Evolutionary conservation across 176 grass and related monocot genomes (phyloP).

Genomic region (Chloris gayana): DNA sequence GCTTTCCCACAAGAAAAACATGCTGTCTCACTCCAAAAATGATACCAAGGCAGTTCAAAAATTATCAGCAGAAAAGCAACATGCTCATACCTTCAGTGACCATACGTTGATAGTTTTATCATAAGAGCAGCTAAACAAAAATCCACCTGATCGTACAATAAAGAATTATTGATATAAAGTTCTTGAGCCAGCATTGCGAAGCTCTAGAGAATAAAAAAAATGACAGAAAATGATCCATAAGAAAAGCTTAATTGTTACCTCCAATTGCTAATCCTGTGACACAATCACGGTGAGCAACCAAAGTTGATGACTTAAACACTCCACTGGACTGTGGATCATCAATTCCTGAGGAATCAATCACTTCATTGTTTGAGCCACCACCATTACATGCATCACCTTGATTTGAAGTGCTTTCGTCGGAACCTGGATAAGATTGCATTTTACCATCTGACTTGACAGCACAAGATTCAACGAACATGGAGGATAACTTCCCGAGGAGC

Average conservation of each 20-base stretch:
- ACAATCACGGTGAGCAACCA: constrained; percentile 79
- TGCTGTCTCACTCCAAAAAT: constrained; percentile 27
- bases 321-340: constrained; percentile 12
- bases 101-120: constrained; percentile 97
- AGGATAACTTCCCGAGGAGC: constrained; percentile 55
- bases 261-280: constrained; percentile 78
- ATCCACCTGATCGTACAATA: constrained; percentile 57
- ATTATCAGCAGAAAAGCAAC: constrained; percentile 25
- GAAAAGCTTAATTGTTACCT: constrained; percentile 54
- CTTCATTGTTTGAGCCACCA: constrained; percentile 25
- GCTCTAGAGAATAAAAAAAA: constrained; percentile 20
- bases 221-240: not conserved
- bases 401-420: constrained; percentile 32
- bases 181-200: constrained; percentile 8
- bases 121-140: constrained; percentile 96
- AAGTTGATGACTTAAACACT: constrained; percentile 46
- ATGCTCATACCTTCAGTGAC: constrained; percentile 75
- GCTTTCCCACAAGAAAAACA: constrained; percentile 31
- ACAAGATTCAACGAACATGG: constrained; percentile 20
- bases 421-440: constrained; percentile 22
- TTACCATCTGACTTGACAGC: constrained; percentile 37
- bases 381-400: constrained; percentile 26
- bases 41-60: not conserved
- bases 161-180: constrained; percentile 22
- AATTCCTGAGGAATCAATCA: constrained; percentile 23